Conservation (phyloP, 306 rosid genomes). For the Canavalia ensiformis region DNA sequence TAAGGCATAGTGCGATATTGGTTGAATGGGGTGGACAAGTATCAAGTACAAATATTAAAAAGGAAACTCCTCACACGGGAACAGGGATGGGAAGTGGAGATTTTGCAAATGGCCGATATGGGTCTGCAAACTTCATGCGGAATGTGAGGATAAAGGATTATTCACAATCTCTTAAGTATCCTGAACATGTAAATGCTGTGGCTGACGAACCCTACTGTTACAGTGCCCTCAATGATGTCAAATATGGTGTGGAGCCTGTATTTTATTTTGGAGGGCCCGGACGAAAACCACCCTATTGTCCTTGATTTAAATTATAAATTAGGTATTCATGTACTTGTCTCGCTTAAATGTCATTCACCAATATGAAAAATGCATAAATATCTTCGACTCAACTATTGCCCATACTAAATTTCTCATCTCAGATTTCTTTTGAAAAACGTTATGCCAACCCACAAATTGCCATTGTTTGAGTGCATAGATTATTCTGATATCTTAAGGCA, state of each 20-base stretch:
- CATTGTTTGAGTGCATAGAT: background rate
- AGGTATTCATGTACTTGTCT: background rate
- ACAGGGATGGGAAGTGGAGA: conserved; percentile 81
- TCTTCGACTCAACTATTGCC: background rate
- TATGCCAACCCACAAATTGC: background rate
- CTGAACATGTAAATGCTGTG: conserved; percentile 29
- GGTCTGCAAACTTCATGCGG: conserved; percentile 55
- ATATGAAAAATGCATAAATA: too few relatives aligned
- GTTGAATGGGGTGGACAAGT: conserved; percentile 88
- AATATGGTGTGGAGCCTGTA: conserved; percentile 48
- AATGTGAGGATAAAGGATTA: conserved; percentile 58
- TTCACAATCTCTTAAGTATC: conserved; percentile 59
- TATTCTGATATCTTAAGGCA: too few relatives aligned
- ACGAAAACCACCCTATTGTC: conserved; percentile 49
- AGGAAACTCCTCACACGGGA: conserved; percentile 60
- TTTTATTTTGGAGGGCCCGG: conserved; percentile 77
- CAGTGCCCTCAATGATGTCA: conserved; percentile 35
- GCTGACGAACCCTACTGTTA: conserved; percentile 61
- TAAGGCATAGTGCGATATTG: conserved; percentile 48
- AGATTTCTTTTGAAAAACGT: background rate
- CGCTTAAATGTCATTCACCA: too few relatives aligned
- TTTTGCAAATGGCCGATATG: conserved; percentile 10
- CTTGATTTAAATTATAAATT: conserved; percentile 42
- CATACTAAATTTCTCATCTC: background rate
- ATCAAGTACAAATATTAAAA: conserved; percentile 51